Percentiles rank a stretch among this genome's conserved stretches.
Evolutionary conservation across 2,329 filamentous ascomycete genomes (phyloP).

Genomic region (Pseudocercospora ulei): DNA sequence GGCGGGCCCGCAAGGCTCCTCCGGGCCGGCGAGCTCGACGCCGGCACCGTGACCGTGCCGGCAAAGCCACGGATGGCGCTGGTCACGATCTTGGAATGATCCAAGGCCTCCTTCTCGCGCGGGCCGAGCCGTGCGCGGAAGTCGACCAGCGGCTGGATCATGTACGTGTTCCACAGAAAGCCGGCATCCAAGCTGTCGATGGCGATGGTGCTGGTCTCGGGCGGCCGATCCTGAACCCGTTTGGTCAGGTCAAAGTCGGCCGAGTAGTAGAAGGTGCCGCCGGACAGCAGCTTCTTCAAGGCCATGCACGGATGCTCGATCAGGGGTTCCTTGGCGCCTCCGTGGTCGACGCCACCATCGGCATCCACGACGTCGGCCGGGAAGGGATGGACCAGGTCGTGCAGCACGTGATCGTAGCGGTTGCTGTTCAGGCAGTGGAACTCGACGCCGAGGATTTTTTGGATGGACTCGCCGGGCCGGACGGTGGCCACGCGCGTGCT

Average conservation of each 20-base stretch:
- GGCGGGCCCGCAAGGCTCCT: conserved; percentile 60
- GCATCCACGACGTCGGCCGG: conserved; percentile 46
- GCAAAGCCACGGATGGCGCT: conserved; percentile 92
- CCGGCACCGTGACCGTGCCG: conserved; percentile 72
- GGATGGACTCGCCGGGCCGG: conserved; percentile 77
- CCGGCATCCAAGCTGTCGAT: conserved; percentile 87
- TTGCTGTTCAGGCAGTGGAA: conserved; percentile 84
- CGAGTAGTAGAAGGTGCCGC: conserved; percentile 95
- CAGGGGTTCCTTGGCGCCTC: conserved; percentile 55
- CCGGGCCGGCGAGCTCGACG: conserved; percentile 61
- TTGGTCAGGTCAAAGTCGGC: conserved; percentile 97
- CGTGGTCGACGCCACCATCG: conserved; percentile 48
- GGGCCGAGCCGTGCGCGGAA: conserved; percentile 74
- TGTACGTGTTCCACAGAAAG: conserved; percentile 96
- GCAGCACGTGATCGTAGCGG: conserved; percentile 69
- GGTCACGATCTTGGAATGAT: conserved; percentile 76
- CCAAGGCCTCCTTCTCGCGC: conserved; percentile 67
- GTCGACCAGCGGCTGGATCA: conserved; percentile 85
- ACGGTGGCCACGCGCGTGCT: conserved; percentile 70
- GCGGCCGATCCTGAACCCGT: conserved; percentile 69
- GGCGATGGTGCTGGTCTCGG: conserved; percentile 57
- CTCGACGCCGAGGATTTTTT: conserved; percentile 75
- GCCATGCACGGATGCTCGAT: conserved; percentile 83
- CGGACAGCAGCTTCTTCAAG: conserved; percentile 80
- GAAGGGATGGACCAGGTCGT: conserved; percentile 50